These are phyloP conservation scores for Chlorencoelia australis DNA, from an alignment of 2,329 filamentous ascomycete genomes.

Conservation along the genomic window DNA sequence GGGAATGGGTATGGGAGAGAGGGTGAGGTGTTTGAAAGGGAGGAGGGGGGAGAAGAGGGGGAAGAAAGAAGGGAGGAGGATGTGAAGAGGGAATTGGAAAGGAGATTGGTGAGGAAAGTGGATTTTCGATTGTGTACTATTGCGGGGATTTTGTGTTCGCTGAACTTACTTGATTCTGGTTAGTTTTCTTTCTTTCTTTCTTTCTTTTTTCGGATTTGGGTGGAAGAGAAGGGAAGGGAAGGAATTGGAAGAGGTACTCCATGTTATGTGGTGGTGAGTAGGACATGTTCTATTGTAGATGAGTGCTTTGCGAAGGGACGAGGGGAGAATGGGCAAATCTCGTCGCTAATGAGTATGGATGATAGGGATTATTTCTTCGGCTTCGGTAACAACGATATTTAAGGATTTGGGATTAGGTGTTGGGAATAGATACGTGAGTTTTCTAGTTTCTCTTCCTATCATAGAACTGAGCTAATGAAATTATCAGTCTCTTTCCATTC, in stretches of 20 bases:
- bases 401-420: conserved; percentile 48
- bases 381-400: conserved; percentile 38
- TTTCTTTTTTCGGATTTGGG: no score
- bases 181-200: conserved; percentile 28
- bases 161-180: conserved; percentile 63
- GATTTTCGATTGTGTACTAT: conserved; percentile 61
- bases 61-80: not conserved
- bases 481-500: conserved; percentile 50
- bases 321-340: no score
- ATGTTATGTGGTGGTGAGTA: no score
- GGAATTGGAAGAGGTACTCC: no score
- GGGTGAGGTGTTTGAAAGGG: no score
- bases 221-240: no score
- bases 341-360: not conserved
- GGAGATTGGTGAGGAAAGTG: conserved; percentile 48
- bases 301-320: no score
- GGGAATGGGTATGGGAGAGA: no score
- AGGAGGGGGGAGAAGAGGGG: no score
- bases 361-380: not conserved
- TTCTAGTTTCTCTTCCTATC: not conserved
- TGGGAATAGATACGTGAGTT: conserved; percentile 47
- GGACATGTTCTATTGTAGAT: no score
- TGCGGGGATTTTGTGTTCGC: conserved; percentile 57
- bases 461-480: conserved; percentile 1
- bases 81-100: conserved; percentile 22